These are phyloP conservation scores for Leccinum angustisporum DNA, from an alignment of 1,284 basidiomycete genomes.

Conservation along the genomic window DNA sequence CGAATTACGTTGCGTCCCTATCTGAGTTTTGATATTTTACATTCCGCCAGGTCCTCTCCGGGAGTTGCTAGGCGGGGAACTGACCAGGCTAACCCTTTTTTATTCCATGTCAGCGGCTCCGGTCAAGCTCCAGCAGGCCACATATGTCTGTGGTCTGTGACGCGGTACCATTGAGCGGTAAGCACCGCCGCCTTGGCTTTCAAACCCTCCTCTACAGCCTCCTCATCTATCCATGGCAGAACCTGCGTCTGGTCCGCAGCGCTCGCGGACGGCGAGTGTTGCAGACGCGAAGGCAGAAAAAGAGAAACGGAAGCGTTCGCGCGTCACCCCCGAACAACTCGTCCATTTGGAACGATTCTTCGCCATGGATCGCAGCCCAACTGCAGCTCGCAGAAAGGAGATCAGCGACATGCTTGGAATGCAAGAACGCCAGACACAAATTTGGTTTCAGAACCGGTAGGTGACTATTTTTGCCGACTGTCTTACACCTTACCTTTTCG, in stretches of 20 bases:
- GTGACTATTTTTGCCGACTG: constrained; percentile 16
- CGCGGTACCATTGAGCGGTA: constrained; percentile 22
- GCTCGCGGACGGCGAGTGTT: constrained; percentile 23
- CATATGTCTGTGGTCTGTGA: constrained; percentile 33
- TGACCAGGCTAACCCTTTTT: constrained; percentile 23
- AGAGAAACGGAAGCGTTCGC: constrained; percentile 73
- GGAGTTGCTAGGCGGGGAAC: constrained; percentile 32
- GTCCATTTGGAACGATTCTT: constrained; percentile 71
- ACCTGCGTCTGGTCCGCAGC: constrained; percentile 27
- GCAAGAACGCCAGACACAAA: constrained; percentile 82
- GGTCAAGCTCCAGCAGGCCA: constrained; percentile 24
- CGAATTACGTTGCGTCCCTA: constrained; percentile 14
- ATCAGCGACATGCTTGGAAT: constrained; percentile 76
- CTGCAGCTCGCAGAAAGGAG: constrained; percentile 65
- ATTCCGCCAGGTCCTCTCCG: constrained; percentile 26
- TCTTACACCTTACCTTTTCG: constrained; percentile 5
- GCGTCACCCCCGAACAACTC: constrained; percentile 76
- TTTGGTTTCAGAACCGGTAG: constrained; percentile 85
- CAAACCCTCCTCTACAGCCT: constrained; percentile 1
- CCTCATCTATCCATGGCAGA: constrained; percentile 24
- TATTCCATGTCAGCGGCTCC: constrained; percentile 34
- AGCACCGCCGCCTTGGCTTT: constrained; percentile 13
- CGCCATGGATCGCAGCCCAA: constrained; percentile 65
- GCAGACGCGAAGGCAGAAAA: constrained; percentile 33
- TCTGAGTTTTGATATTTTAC: constrained; percentile 16